Conservation (phyloP, 1,139 yeast genomes). For the Taphrina sp. region DNA sequence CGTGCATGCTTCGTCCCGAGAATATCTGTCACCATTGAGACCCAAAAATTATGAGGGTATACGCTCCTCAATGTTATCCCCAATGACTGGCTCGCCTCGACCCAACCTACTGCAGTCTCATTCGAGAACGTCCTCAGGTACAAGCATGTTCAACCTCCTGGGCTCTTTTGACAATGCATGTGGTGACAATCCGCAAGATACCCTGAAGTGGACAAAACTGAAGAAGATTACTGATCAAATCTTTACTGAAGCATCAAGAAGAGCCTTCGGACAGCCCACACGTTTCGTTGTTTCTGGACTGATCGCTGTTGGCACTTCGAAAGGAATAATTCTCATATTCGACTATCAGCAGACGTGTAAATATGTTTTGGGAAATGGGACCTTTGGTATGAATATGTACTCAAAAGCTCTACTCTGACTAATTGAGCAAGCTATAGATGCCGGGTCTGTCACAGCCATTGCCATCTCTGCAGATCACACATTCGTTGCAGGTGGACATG, state of each 20-base stretch:
- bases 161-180: slow-evolving; percentile 30
- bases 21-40: slow-evolving; percentile 34
- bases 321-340: slow-evolving; percentile 60
- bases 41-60: slow-evolving; percentile 35
- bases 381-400: slow-evolving; percentile 35
- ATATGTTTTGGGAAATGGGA: slow-evolving; percentile 46
- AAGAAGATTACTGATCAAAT: slow-evolving; percentile 48
- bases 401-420: neutral
- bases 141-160: slow-evolving; percentile 34
- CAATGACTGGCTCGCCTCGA: slow-evolving; percentile 33
- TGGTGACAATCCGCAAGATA: slow-evolving; percentile 41
- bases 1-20: slow-evolving; percentile 4
- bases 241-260: slow-evolving; percentile 46
- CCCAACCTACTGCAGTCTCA: slow-evolving; percentile 34
- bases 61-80: slow-evolving; percentile 37
- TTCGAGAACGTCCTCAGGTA: slow-evolving; percentile 31
- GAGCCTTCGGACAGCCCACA: slow-evolving; percentile 54
- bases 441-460: slow-evolving; percentile 52
- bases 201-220: slow-evolving; percentile 50
- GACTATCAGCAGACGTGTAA: slow-evolving; percentile 60
- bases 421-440: slow-evolving; percentile 40
- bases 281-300: slow-evolving; percentile 53
- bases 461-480: slow-evolving; percentile 55
- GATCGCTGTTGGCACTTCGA: slow-evolving; percentile 62
- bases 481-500: slow-evolving; percentile 52